Evolutionary conservation across 176 grass and related monocot species (phyloP).

Genomic region (Aegilops umbellulata): DNA sequence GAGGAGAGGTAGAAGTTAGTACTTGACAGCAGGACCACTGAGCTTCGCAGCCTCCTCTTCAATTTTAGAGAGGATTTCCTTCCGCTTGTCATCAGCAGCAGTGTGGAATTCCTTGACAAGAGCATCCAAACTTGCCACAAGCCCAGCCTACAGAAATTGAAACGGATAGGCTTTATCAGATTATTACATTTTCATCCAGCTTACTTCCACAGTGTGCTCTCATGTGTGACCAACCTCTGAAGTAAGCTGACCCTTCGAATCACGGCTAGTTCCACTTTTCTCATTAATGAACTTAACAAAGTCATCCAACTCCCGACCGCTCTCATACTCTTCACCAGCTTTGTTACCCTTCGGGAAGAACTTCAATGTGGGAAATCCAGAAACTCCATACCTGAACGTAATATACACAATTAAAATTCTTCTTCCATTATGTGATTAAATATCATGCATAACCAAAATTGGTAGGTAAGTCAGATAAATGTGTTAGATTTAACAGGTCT

Average conservation of each 20-base stretch:
- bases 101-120: constrained; percentile 80
- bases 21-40: constrained; percentile 84
- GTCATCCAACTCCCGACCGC: constrained; percentile 77
- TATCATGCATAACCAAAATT: background rate
- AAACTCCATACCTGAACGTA: constrained; percentile 79
- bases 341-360: constrained; percentile 96
- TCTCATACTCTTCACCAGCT: constrained; percentile 95
- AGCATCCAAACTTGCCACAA: constrained; percentile 61
- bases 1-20: constrained; percentile 3
- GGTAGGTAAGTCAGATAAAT: background rate
- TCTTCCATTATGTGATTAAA: background rate
- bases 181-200: background rate
- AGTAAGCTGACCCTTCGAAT: constrained; percentile 85
- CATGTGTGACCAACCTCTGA: constrained; percentile 55
- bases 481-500: background rate
- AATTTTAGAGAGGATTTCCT: constrained; percentile 70
- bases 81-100: constrained; percentile 58
- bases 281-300: constrained; percentile 97
- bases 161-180: constrained; percentile 12
- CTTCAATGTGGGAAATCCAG: constrained; percentile 91
- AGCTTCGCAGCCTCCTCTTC: constrained; percentile 92
- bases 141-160: constrained; percentile 67
- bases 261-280: constrained; percentile 76
- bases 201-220: background rate
- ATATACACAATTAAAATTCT: constrained; percentile 20